Percentiles rank a stretch among this genome's conserved stretches.
These are phyloP conservation scores for Zoysia japonica DNA, from an alignment of 176 grass and related monocot species.

Conservation along the genomic window DNA sequence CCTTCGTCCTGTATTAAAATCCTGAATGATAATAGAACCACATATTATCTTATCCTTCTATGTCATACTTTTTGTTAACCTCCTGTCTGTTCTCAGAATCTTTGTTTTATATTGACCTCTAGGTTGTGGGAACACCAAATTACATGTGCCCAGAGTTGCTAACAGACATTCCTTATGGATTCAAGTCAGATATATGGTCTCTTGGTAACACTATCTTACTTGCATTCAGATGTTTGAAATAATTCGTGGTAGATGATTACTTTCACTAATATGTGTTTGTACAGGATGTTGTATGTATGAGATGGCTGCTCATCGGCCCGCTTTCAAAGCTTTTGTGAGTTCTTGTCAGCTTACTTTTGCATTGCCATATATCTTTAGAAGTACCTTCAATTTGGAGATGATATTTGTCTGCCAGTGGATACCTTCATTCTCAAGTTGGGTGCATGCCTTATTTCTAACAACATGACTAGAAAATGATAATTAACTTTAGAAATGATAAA, in stretches of 20 bases:
- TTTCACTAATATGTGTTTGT: constrained; percentile 30
- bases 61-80: background rate
- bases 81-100: constrained; percentile 14
- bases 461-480: background rate
- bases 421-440: constrained; percentile 5
- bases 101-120: constrained; percentile 29
- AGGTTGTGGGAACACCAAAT: constrained; percentile 99
- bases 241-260: constrained; percentile 19
- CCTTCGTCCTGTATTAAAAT: constrained; percentile 18
- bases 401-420: constrained; percentile 23
- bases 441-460: constrained; percentile 14
- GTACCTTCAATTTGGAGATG: constrained; percentile 5
- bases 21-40: background rate
- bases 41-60: background rate
- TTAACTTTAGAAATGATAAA: background rate
- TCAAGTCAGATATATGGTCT: constrained; percentile 99
- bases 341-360: constrained; percentile 9
- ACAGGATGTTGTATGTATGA: constrained; percentile 98
- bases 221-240: constrained; percentile 9
- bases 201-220: constrained; percentile 64
- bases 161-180: constrained; percentile 96
- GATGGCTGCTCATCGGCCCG: constrained; percentile 95
- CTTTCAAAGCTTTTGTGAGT: constrained; percentile 99
- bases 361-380: background rate
- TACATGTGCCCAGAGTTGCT: constrained; percentile 99